Evolutionary conservation across 1,284 basidiomycete species (phyloP), one percentile per base, ranked within the genome.

Genomic region (Cerioporus squamosus): DNA sequence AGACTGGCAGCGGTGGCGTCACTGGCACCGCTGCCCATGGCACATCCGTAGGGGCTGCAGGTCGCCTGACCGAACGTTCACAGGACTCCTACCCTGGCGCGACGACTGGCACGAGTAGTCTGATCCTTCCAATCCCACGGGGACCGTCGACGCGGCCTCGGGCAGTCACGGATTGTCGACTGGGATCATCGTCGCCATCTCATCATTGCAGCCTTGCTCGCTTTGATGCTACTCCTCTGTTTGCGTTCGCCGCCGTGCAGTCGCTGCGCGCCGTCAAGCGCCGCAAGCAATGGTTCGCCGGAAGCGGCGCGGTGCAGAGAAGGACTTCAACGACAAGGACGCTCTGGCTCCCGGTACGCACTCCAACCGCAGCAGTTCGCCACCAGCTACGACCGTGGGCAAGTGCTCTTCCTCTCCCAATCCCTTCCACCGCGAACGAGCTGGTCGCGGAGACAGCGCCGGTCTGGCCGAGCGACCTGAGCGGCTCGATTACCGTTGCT

Each of bases 351-450:
- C 40, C n/a, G 60, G 57, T 22, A 44, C 59, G 0, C 43, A 55
- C 39, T 76, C 75, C 36, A 60, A 71, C 2, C 74, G 79, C 38
- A 81, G 79, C 62, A 81, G 79, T 69, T 81, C 59, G 80, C 74
- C 20, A 81, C 80, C 38, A 74, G 70, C 36, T 77, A 75, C 60
- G 80, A 81, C 55, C 70, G 72, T 23, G 70, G 74, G 18, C 49
- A 60, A 20, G 43, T 49, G 31, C 20, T 61, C 12, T n/a, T 49
- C n/a, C 48, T 64, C 59, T 45, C 64, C 55, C 59, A 62, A 60
- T 44, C 65, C 47, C 54, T 60, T 66, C 40, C 66, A 62, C 45
- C n/a, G 20, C 50, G 55, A 3, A 57, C 8, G 39, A 49, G 40
- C 17, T 49, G 5, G 10, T 23, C 31, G 46, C 49, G 36, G 54